Evolutionary conservation across 148 eudicot genomes (phyloP).

Genomic region (Chenopodium quinoa): DNA sequence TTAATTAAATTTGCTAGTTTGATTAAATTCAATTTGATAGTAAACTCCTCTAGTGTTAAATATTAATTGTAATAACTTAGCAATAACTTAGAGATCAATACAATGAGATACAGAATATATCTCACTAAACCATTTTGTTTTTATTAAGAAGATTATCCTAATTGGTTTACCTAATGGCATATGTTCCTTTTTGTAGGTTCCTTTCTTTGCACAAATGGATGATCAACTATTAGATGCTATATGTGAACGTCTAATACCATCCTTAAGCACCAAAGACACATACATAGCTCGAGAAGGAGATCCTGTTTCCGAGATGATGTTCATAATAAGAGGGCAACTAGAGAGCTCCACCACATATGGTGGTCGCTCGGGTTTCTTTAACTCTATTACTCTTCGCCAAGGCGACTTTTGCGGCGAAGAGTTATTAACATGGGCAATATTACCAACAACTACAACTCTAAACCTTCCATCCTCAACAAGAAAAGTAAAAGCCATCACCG

Average conservation of each 20-base stretch:
- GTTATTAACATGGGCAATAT: slow-evolving; percentile 78
- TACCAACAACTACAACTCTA: slow-evolving; percentile 43
- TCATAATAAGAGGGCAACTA: slow-evolving; percentile 75
- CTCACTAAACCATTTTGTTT: too few species aligned
- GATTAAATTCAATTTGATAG: too few species aligned
- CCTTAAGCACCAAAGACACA: slow-evolving; percentile 70
- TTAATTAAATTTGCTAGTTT: too few species aligned
- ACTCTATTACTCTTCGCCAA: slow-evolving; percentile 64
- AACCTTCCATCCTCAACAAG: slow-evolving; percentile 87
- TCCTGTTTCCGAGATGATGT: slow-evolving; percentile 80
- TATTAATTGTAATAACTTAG: too few species aligned
- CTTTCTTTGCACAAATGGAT: slow-evolving; percentile 86
- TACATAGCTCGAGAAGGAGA: slow-evolving; percentile 84
- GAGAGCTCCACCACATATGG: slow-evolving; percentile 94
- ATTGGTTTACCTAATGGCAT: not conserved
- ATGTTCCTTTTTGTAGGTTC: slow-evolving; percentile 46
- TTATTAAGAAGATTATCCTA: too few species aligned
- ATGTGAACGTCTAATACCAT: slow-evolving; percentile 72
- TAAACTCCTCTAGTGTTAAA: too few species aligned
- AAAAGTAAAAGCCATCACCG: slow-evolving; percentile 62
- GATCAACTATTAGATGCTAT: slow-evolving; percentile 82
- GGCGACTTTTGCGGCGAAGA: slow-evolving; percentile 96
- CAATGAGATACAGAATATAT: too few species aligned
- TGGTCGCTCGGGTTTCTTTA: slow-evolving; percentile 78
- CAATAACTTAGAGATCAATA: too few species aligned